Evolutionary conservation across 495 filamentous ascomycete species (phyloP), one percentile per base, ranked within the genome.

Genomic region (Elaphomyces granulatus): DNA sequence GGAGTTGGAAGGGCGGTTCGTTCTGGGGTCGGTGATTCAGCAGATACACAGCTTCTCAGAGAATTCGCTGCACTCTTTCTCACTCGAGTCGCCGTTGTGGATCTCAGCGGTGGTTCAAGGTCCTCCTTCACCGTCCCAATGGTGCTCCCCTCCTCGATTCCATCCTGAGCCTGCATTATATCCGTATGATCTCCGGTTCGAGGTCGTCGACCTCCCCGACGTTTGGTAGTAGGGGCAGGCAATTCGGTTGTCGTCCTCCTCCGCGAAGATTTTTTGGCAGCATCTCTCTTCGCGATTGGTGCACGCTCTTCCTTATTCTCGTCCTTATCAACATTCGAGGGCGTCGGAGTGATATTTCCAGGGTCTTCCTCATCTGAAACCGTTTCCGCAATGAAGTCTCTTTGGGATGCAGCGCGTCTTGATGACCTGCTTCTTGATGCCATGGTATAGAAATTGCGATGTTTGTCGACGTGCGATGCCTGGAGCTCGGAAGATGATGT

Each of bases 321-420:
- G 38, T 67, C 68, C 38, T 59, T 66, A 14, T 62, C 52, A 35
- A 53, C 50, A 34, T 58, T 49, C 30, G 60, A 59, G 9, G 53
- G 51, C 17, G 62, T 66, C 32, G 64, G 64, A 34, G 64, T 68
- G 15, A 71, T 64, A 47, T 73, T 72, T 45, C 74, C 65, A 30
- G 67, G 58, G 40, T 71, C 61, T 34, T 78, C 71, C 8, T 81
- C 81, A 20, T 87, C 83, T 2, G 81, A 80, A 9, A 58, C 64
- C 15, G 83, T 82, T 37, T 93, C 85, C 40, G 87, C 61, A 20
- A 87, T 68, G 14, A 77, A 69, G 45, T 74, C 77, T 49, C 74
- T 75, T 37, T 81, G 71, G 19, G 81, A 54, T 19, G 81, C 79
- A 18, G 74, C 80, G 45, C 86, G 75, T 52, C 87, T 75, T 40